phyloP scores from a whole-genome alignment of 2,329 filamentous ascomycete species.

The Pestalotiopsis sp. region DNA sequence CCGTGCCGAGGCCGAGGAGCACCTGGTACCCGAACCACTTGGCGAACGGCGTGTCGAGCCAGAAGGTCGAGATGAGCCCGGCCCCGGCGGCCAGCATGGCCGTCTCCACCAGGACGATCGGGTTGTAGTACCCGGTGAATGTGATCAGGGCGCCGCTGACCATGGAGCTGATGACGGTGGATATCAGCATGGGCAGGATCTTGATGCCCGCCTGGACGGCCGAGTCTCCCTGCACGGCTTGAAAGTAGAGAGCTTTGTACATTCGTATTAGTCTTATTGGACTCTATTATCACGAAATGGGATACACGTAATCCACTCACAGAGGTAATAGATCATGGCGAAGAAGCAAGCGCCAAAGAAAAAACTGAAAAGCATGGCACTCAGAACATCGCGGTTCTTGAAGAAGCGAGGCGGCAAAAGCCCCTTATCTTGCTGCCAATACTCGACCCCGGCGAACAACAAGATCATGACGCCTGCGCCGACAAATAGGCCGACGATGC shows the following conservation, averaged over 20 bases:
- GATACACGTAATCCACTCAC: conserved; percentile 32
- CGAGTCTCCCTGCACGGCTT: conserved; percentile 51
- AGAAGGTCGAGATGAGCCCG: conserved; percentile 56
- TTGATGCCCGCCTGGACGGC: conserved; percentile 56
- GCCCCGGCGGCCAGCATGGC: conserved; percentile 42
- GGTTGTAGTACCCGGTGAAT: conserved; percentile 42
- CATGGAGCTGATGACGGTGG: conserved; percentile 47
- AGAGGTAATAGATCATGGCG: conserved; percentile 54
- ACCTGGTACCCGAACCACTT: conserved; percentile 63
- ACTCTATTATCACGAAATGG: neutral
- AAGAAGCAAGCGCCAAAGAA: conserved; percentile 55
- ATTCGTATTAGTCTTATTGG: neutral
- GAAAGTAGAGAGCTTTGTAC: conserved; percentile 48
- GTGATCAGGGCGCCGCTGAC: conserved; percentile 35
- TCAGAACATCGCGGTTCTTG: conserved; percentile 42
- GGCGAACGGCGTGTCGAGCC: conserved; percentile 43
- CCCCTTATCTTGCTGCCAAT: conserved; percentile 47
- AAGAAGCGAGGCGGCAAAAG: conserved; percentile 52
- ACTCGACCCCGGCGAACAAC: conserved; percentile 49
- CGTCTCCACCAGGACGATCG: conserved; percentile 37
- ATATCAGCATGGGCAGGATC: conserved; percentile 52
- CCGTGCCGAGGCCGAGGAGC: conserved; percentile 55
- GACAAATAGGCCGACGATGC: conserved; percentile 53
- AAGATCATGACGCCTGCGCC: conserved; percentile 46
- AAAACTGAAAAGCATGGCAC: conserved; percentile 39